phyloP scores from a whole-genome alignment of 805 yeast genomes.

The Nakazawaea ambrosiae region DNA sequence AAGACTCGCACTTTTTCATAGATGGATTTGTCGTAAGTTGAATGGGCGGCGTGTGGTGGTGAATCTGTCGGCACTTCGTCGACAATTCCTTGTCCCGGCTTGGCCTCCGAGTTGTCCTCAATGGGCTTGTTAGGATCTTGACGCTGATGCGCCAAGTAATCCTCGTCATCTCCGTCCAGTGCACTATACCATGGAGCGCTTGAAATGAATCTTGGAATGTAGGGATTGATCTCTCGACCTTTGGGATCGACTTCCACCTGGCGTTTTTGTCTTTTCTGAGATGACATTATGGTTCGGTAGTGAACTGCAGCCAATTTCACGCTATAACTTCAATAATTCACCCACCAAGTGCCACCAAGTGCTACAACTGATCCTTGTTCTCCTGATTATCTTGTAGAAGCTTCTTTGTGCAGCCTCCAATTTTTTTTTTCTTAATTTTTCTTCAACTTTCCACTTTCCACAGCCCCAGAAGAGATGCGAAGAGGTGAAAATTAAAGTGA shows the following conservation, averaged over 20 bases:
- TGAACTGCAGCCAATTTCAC: too few species aligned
- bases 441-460: too few species aligned
- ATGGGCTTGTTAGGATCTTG: constrained; percentile 30
- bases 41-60: constrained; percentile 7
- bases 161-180: constrained; percentile 20
- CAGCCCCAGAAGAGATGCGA: too few species aligned
- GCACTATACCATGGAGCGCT: constrained; percentile 34
- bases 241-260: constrained; percentile 22
- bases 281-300: too few species aligned
- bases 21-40: constrained; percentile 6
- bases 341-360: too few species aligned
- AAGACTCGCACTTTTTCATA: constrained; percentile 12
- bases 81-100: constrained; percentile 47
- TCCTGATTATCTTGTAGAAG: too few species aligned
- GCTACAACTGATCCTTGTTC: too few species aligned
- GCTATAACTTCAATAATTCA: too few species aligned
- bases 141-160: constrained; percentile 55
- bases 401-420: too few species aligned
- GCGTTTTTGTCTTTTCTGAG: not conserved
- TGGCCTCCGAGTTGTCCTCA: constrained; percentile 43
- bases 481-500: too few species aligned
- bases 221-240: constrained; percentile 28
- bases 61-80: constrained; percentile 30
- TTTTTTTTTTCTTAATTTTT: too few species aligned
- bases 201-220: constrained; percentile 33